These are phyloP conservation scores for Lepidium aucheri DNA, from an alignment of 345 rosid species.

Conservation along the genomic window DNA sequence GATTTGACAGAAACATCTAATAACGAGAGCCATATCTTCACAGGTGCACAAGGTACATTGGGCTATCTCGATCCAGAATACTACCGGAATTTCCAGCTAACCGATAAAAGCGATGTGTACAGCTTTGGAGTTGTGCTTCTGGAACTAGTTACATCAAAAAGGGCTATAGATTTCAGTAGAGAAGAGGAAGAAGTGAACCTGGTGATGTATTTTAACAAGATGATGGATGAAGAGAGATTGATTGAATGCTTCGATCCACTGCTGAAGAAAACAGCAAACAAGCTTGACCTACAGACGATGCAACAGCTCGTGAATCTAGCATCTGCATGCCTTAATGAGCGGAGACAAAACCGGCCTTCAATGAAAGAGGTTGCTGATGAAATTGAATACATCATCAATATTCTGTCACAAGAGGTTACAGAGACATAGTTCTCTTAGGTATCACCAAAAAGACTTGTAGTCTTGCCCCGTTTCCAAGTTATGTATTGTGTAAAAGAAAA, in stretches of 20 bases:
- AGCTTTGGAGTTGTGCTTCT: constrained; percentile 59
- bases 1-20: constrained; percentile 21
- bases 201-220: constrained; percentile 35
- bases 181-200: constrained; percentile 49
- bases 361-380: constrained; percentile 51
- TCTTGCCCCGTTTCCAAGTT: neutral
- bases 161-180: constrained; percentile 50
- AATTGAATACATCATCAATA: constrained; percentile 35
- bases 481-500: neutral
- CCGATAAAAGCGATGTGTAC: constrained; percentile 59
- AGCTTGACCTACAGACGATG: constrained; percentile 18
- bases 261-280: constrained; percentile 25
- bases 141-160: constrained; percentile 46
- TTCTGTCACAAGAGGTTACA: constrained; percentile 20
- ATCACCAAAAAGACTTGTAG: constrained; percentile 4
- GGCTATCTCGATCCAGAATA: constrained; percentile 65
- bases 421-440: constrained; percentile 16
- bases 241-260: constrained; percentile 34
- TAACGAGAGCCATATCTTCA: constrained; percentile 45
- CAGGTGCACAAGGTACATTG: constrained; percentile 49
- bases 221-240: constrained; percentile 38
- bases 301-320: constrained; percentile 25
- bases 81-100: constrained; percentile 47
- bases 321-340: constrained; percentile 21
- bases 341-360: constrained; percentile 31